Conservation (phyloP, 352 stramenopile species). For the Phytopythium cucurbitacearum region DNA sequence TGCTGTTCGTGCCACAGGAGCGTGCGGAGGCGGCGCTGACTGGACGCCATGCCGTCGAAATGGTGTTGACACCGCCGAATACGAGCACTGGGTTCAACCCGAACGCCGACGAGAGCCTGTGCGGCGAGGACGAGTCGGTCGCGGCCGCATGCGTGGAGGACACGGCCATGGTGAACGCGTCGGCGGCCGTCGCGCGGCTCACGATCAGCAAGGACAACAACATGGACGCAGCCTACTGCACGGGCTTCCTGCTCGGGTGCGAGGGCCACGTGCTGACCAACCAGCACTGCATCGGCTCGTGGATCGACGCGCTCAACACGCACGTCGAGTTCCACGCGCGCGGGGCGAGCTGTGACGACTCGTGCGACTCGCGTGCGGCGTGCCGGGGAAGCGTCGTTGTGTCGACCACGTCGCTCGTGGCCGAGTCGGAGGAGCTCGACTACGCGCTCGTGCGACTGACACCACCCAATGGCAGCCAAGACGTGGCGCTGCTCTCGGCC, state of each 20-base stretch:
- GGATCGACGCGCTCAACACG: slow-evolving; percentile 43
- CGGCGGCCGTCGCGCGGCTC: slow-evolving; percentile 49
- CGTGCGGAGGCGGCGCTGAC: slow-evolving; percentile 17
- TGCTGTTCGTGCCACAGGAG: slow-evolving; percentile 40
- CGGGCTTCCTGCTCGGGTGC: slow-evolving; percentile 68
- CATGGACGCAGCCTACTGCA: slow-evolving; percentile 62
- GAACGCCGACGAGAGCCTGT: slow-evolving; percentile 56
- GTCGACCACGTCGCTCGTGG: slow-evolving; percentile 31
- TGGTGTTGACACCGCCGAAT: slow-evolving; percentile 9
- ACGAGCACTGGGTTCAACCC: slow-evolving; percentile 8
- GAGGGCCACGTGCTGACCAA: slow-evolving; percentile 79
- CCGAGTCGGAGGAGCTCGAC: slow-evolving; percentile 31
- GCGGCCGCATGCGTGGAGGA: slow-evolving; percentile 56
- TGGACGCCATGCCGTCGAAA: slow-evolving; percentile 4
- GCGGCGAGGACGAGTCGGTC: slow-evolving; percentile 58
- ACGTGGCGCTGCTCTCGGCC: slow-evolving; percentile 10
- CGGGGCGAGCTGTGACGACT: slow-evolving; percentile 21
- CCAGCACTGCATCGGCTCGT: slow-evolving; percentile 66
- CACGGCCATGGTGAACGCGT: slow-evolving; percentile 33
- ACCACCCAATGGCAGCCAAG: slow-evolving; percentile 22
- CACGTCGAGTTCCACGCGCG: slow-evolving; percentile 70
- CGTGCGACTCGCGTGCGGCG: slow-evolving; percentile 25
- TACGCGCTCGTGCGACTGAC: slow-evolving; percentile 64
- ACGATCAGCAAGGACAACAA: slow-evolving; percentile 62
- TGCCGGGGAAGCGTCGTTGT: slow-evolving; percentile 34